phyloP scores from a whole-genome alignment of 2,329 filamentous ascomycete genomes.

The Lachnellula hyalina region DNA sequence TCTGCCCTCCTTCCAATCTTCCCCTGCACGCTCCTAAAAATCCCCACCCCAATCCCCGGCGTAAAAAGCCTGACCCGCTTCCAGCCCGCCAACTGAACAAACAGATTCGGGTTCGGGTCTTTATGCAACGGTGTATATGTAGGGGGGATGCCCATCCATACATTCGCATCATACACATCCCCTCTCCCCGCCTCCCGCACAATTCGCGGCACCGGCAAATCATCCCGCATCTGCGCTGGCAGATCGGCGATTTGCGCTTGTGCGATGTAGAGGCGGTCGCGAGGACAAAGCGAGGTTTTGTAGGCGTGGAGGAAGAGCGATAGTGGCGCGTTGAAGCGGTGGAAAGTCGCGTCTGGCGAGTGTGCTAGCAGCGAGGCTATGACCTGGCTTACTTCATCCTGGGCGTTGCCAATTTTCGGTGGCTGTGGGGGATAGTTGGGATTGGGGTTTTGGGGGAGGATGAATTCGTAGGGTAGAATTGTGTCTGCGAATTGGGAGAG shows the following conservation, averaged over 20 bases:
- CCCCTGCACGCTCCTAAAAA: slow-evolving; percentile 54
- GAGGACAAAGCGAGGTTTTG: background rate
- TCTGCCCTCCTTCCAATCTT: slow-evolving; percentile 34
- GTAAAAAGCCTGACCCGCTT: slow-evolving; percentile 71
- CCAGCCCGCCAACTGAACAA: slow-evolving; percentile 70
- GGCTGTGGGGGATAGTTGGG: background rate
- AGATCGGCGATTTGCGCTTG: slow-evolving; percentile 70
- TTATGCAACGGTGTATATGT: slow-evolving; percentile 88
- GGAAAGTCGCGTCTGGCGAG: slow-evolving; percentile 33
- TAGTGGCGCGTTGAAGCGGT: slow-evolving; percentile 40
- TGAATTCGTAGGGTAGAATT: slow-evolving; percentile 56
- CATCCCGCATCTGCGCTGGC: slow-evolving; percentile 54
- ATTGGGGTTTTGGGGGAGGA: slow-evolving; percentile 4
- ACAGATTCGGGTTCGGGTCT: slow-evolving; percentile 91
- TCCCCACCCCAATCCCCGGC: slow-evolving; percentile 54
- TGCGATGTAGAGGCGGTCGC: slow-evolving; percentile 68
- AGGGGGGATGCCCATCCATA: slow-evolving; percentile 84
- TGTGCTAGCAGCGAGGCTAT: slow-evolving; percentile 2
- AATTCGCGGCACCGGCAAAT: slow-evolving; percentile 63
- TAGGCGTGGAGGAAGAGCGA: slow-evolving; percentile 22
- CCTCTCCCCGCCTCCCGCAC: slow-evolving; percentile 62
- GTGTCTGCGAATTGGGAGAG: slow-evolving; percentile 38
- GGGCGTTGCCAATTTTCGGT: background rate
- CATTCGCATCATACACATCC: slow-evolving; percentile 78
- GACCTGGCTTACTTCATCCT: background rate